phyloP scores from a whole-genome alignment of 1,284 basidiomycete genomes.

The Bjerkandera adusta region DNA sequence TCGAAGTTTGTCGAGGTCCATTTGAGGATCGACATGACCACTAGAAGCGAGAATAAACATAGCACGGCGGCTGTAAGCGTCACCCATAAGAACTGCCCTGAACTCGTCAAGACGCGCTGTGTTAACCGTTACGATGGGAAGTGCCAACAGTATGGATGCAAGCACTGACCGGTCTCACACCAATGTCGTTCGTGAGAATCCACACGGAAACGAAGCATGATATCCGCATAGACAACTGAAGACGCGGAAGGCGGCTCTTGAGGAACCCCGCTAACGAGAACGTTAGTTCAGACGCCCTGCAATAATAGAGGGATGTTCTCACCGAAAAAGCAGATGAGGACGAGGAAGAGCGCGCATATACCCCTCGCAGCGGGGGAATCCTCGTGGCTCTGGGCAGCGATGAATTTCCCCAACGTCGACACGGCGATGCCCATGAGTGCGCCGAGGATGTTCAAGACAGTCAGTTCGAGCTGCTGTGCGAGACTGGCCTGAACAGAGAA shows the following conservation, averaged over 20 bases:
- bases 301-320: conserved; percentile 14
- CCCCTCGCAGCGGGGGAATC: conserved; percentile 31
- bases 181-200: conserved; percentile 41
- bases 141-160: neutral
- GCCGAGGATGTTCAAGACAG: conserved; percentile 42
- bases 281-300: neutral
- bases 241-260: conserved; percentile 45
- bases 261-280: conserved; percentile 37
- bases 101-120: conserved; percentile 32
- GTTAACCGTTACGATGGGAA: neutral
- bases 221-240: conserved; percentile 44
- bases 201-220: conserved; percentile 47
- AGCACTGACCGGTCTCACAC: conserved; percentile 31
- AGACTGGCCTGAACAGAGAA: conserved; percentile 47
- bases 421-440: conserved; percentile 41
- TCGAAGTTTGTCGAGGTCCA: conserved; percentile 46
- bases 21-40: conserved; percentile 37
- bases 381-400: conserved; percentile 30
- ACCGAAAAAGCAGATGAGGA: conserved; percentile 42
- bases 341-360: conserved; percentile 40
- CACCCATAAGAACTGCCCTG: conserved; percentile 41
- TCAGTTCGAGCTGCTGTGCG: conserved; percentile 47
- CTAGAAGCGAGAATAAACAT: conserved; percentile 38
- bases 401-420: conserved; percentile 40
- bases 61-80: conserved; percentile 38